phyloP scores from a whole-genome alignment of 2,329 filamentous ascomycete species.

The Ascocoryne sarcoides region DNA sequence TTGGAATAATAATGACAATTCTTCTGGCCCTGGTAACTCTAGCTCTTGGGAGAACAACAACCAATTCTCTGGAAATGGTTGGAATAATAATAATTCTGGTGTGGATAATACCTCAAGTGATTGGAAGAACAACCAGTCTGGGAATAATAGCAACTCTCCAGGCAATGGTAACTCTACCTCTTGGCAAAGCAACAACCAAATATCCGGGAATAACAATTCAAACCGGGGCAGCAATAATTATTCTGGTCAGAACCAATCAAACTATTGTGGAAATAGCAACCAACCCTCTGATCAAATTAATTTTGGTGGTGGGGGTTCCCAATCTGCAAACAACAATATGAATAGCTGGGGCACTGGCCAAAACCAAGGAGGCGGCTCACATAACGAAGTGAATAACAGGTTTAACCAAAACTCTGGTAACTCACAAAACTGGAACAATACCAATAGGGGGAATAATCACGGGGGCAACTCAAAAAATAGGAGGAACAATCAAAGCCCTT shows the following conservation, averaged over 20 bases:
- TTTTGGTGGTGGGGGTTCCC: conserved; percentile 3
- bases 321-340: conserved; percentile 5
- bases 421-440: too few relatives aligned
- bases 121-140: conserved; percentile 1
- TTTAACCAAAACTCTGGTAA: too few relatives aligned
- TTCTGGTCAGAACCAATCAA: conserved; percentile 4
- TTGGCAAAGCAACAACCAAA: background rate
- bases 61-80: background rate
- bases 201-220: conserved; percentile 1
- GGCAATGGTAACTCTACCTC: background rate
- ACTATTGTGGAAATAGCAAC: conserved; percentile 1
- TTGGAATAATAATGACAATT: background rate
- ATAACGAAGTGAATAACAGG: too few relatives aligned
- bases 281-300: conserved; percentile 3
- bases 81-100: too few relatives aligned
- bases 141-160: conserved; percentile 4
- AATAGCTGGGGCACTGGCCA: background rate
- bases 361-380: background rate
- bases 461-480: too few relatives aligned
- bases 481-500: background rate
- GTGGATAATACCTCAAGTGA: conserved; percentile 3
- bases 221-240: too few relatives aligned
- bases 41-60: background rate
- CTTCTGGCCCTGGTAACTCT: background rate
- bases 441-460: background rate